A percentile compares a stretch with the other conserved stretches of the same genome.
Evolutionary conservation across 805 yeast species (phyloP).

Genomic region (Martiniozyma abietophila): DNA sequence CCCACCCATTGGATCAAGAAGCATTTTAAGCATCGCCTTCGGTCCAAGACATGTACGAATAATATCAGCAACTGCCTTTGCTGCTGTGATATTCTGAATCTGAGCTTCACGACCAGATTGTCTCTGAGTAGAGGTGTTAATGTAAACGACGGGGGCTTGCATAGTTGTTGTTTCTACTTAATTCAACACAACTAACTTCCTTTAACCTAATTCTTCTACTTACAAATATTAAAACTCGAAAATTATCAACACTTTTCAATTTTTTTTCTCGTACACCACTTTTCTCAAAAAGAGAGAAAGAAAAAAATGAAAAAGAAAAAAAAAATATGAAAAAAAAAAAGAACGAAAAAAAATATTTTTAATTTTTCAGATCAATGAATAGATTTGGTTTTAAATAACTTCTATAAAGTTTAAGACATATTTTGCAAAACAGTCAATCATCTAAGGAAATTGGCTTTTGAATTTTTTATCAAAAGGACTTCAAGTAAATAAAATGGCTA

Average conservation of each 20-base stretch:
- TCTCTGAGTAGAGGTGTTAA: slow-evolving; percentile 85
- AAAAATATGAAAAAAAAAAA: not conserved
- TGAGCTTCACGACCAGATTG: slow-evolving; percentile 98
- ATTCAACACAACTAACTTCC: not conserved
- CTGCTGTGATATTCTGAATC: slow-evolving; percentile 93
- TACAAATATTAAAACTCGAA: no score
- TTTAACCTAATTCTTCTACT: not conserved
- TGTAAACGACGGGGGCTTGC: slow-evolving; percentile 81
- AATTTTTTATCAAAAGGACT: not conserved
- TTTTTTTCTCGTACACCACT: no score
- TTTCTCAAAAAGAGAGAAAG: slow-evolving; percentile 1
- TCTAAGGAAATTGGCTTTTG: no score
- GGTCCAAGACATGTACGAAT: slow-evolving; percentile 98
- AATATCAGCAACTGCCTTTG: slow-evolving; percentile 98
- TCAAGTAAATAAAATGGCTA: slow-evolving; percentile 19
- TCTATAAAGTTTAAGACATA: no score
- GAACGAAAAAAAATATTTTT: not conserved
- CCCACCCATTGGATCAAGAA: slow-evolving; percentile 94
- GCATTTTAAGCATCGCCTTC: slow-evolving; percentile 97
- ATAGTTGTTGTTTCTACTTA: slow-evolving; percentile 24
- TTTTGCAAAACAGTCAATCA: no score
- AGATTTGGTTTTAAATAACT: no score
- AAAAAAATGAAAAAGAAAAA: slow-evolving; percentile 1
- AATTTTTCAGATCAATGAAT: no score
- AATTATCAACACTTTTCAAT: no score